Percentiles rank a stretch among this genome's conserved stretches.
Conservation (phyloP, 2,329 filamentous ascomycete genomes). For the Monilinia polystroma region DNA sequence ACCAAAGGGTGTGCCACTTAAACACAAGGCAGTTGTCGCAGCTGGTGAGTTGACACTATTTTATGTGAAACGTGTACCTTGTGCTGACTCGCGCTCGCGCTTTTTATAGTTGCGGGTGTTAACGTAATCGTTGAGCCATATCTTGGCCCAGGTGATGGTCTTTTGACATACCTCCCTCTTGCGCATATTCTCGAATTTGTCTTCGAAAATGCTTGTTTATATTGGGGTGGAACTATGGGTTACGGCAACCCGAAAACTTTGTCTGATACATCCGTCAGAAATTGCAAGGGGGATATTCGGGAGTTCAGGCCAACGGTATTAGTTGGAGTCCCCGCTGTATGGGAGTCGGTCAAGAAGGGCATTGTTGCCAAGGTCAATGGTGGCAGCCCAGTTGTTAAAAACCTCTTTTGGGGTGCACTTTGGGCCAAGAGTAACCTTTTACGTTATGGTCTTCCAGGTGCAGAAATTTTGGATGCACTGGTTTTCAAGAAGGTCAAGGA, state of each 20-base stretch:
- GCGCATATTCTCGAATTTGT: conserved; percentile 96
- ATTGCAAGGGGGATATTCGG: conserved; percentile 90
- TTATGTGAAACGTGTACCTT: conserved; percentile 42
- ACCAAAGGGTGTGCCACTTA: conserved; percentile 85
- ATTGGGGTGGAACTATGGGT: conserved; percentile 86
- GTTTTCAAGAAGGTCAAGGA: conserved; percentile 93
- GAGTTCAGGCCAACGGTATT: conserved; percentile 86
- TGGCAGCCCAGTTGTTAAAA: conserved; percentile 66
- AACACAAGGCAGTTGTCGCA: conserved; percentile 79
- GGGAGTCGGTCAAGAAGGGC: conserved; percentile 96
- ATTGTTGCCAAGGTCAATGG: conserved; percentile 69
- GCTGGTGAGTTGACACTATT: conserved; percentile 68
- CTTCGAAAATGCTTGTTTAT: conserved; percentile 86
- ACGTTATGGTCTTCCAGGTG: conserved; percentile 60
- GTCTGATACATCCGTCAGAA: conserved; percentile 78
- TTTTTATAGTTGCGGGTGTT: conserved; percentile 68
- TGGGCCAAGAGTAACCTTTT: conserved; percentile 60
- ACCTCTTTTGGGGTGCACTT: conserved; percentile 72
- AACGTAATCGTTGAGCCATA: conserved; percentile 72
- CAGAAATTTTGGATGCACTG: conserved; percentile 70
- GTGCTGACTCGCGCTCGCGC: conserved; percentile 15
- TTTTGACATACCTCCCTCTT: conserved; percentile 88
- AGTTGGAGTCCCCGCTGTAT: conserved; percentile 92
- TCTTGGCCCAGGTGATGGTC: conserved; percentile 71
- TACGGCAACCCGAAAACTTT: conserved; percentile 89